A percentile compares a stretch with the other conserved stretches of the same genome.
Evolutionary conservation across 495 filamentous ascomycete genomes (phyloP).

Genomic region (Penicillium mononematosum): DNA sequence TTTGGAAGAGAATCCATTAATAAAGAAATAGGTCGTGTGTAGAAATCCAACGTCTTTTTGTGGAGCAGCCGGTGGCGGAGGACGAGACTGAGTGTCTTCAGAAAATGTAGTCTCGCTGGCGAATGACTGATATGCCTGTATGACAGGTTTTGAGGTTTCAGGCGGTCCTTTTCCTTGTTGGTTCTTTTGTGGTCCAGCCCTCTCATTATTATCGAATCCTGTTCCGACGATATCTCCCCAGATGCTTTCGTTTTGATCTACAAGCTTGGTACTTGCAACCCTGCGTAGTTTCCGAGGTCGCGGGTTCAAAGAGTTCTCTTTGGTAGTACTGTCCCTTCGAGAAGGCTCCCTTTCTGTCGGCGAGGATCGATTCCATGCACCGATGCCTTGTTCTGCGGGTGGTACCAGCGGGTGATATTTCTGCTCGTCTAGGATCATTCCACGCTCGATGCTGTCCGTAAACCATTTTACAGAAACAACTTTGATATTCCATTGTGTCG

Average conservation of each 20-base stretch:
- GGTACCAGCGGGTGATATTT: slow-evolving; percentile 75
- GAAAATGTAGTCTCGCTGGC: slow-evolving; percentile 40
- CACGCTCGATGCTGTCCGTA: slow-evolving; percentile 76
- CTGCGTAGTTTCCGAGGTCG: slow-evolving; percentile 69
- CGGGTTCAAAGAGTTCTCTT: slow-evolving; percentile 31
- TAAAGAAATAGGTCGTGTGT: slow-evolving; percentile 52
- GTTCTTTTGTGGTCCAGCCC: slow-evolving; percentile 30
- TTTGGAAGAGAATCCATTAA: slow-evolving; percentile 63
- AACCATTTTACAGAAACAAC: slow-evolving; percentile 85
- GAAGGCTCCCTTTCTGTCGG: slow-evolving; percentile 36
- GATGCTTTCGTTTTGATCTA: slow-evolving; percentile 73
- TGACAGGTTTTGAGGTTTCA: slow-evolving; percentile 18
- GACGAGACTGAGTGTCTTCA: slow-evolving; percentile 27
- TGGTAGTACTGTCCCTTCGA: slow-evolving; percentile 9
- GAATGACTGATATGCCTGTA: slow-evolving; percentile 45
- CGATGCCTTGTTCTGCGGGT: slow-evolving; percentile 65
- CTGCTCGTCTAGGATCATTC: slow-evolving; percentile 87
- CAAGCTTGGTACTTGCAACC: slow-evolving; percentile 74
- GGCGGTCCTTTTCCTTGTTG: slow-evolving; percentile 34
- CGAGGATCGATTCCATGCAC: slow-evolving; percentile 66
- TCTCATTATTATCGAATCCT: slow-evolving; percentile 35
- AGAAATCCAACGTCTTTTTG: slow-evolving; percentile 35
- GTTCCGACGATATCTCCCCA: slow-evolving; percentile 84
- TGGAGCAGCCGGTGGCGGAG: slow-evolving; percentile 18
- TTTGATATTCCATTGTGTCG: slow-evolving; percentile 72